Evolutionary conservation across 495 filamentous ascomycete genomes (phyloP).

Genomic region (Penicillium subrubescens): DNA sequence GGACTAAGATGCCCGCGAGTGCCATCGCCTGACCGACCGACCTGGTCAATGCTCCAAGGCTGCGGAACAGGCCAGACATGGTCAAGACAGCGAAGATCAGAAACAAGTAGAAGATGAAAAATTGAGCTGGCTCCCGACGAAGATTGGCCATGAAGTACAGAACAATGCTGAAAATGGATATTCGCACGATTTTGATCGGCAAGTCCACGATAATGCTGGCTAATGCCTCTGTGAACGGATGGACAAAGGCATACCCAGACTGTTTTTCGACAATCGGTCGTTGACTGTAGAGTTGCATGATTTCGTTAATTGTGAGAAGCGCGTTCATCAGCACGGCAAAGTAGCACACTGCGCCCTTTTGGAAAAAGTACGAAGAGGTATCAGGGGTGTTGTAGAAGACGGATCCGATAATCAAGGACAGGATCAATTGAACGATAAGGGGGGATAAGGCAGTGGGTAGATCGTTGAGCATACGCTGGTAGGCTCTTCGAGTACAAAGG

Average conservation of each 20-base stretch:
- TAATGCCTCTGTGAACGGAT: constrained; percentile 58
- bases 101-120: constrained; percentile 62
- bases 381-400: constrained; percentile 69
- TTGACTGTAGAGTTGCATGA: constrained; percentile 57
- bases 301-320: constrained; percentile 53
- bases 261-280: constrained; percentile 66
- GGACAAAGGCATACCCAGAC: constrained; percentile 59
- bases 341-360: constrained; percentile 73
- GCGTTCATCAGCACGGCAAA: constrained; percentile 74
- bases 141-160: constrained; percentile 60
- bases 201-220: constrained; percentile 59
- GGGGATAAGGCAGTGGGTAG: constrained; percentile 67
- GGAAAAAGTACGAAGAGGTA: constrained; percentile 29
- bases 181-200: constrained; percentile 49
- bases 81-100: constrained; percentile 48
- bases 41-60: constrained; percentile 41
- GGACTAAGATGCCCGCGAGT: constrained; percentile 42
- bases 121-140: constrained; percentile 43
- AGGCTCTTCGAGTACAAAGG: constrained; percentile 48
- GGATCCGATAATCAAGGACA: constrained; percentile 78
- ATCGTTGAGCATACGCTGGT: constrained; percentile 64
- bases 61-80: constrained; percentile 53
- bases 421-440: constrained; percentile 68
- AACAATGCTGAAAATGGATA: constrained; percentile 50
- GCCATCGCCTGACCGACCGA: constrained; percentile 46